Percentiles rank a stretch among this genome's conserved stretches.
These are phyloP conservation scores for Gynochthodes officinalis DNA, from an alignment of 257 asterid genomes.

Conservation along the genomic window DNA sequence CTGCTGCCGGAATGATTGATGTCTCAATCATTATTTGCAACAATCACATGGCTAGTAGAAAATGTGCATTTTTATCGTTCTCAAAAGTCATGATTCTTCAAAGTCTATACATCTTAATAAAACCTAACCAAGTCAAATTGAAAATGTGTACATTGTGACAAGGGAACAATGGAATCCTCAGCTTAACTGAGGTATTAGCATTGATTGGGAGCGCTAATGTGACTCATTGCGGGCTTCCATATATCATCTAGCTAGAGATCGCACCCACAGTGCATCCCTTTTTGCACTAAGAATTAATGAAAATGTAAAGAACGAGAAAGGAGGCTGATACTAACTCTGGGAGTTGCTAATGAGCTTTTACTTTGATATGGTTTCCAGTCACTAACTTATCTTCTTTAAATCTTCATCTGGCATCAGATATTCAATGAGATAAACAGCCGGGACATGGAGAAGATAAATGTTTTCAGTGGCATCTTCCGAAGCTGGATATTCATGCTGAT, in stretches of 20 bases:
- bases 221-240: background rate
- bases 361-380: background rate
- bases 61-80: background rate
- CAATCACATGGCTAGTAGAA: too few species aligned
- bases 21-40: too few species aligned
- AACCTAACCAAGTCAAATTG: background rate
- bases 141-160: too few species aligned
- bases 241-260: background rate
- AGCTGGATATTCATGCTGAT: constrained; percentile 65
- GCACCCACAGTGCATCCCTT: background rate
- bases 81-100: background rate
- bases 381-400: background rate
- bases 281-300: background rate
- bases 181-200: background rate
- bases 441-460: constrained; percentile 73
- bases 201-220: background rate
- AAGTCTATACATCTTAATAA: background rate
- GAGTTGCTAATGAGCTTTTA: background rate
- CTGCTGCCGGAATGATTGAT: too few species aligned
- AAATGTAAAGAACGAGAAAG: background rate
- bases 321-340: background rate
- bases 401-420: constrained; percentile 34
- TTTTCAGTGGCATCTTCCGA: constrained; percentile 53
- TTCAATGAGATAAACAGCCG: constrained; percentile 88
- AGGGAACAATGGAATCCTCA: too few species aligned